Percentiles rank a stretch among this genome's conserved stretches.
Conservation (phyloP, 1,284 basidiomycete genomes). For the Marasmius sp. region DNA sequence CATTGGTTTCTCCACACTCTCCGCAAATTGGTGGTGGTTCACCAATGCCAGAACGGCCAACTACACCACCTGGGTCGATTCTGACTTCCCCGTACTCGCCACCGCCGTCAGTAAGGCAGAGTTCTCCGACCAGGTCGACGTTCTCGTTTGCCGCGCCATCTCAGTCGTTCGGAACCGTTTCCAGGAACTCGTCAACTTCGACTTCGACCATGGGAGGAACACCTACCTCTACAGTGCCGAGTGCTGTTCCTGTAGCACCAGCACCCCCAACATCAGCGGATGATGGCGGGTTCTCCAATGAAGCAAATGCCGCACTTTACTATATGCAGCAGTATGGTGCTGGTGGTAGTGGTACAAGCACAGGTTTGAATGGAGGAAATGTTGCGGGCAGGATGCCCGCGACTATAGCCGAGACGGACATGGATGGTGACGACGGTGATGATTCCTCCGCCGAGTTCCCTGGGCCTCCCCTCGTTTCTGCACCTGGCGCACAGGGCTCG, state of each 20-base stretch:
- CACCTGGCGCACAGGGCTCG: neutral
- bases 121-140: neutral
- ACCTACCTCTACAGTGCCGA: neutral
- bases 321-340: conserved; percentile 58
- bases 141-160: neutral
- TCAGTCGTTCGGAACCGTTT: neutral
- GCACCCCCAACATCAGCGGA: conserved; percentile 14
- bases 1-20: neutral
- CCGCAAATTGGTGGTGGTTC: neutral
- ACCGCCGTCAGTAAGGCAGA: neutral
- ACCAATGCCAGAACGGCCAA: conserved; percentile 14
- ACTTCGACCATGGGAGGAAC: neutral
- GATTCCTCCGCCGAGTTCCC: conserved; percentile 13
- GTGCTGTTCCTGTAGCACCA: neutral
- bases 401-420: conserved; percentile 36
- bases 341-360: conserved; percentile 29
- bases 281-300: conserved; percentile 47
- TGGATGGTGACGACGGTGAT: conserved; percentile 26
- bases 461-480: conserved; percentile 15
- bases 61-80: conserved; percentile 35
- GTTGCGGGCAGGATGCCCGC: conserved; percentile 33
- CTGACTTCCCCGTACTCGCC: conserved; percentile 45
- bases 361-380: conserved; percentile 17
- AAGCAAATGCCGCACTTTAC: conserved; percentile 58
- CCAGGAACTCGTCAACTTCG: neutral